A percentile compares a stretch with the other conserved stretches of the same genome.
Evolutionary conservation across 371 early-diverging fungal species (phyloP).

Genomic region (Mortierella sp.): DNA sequence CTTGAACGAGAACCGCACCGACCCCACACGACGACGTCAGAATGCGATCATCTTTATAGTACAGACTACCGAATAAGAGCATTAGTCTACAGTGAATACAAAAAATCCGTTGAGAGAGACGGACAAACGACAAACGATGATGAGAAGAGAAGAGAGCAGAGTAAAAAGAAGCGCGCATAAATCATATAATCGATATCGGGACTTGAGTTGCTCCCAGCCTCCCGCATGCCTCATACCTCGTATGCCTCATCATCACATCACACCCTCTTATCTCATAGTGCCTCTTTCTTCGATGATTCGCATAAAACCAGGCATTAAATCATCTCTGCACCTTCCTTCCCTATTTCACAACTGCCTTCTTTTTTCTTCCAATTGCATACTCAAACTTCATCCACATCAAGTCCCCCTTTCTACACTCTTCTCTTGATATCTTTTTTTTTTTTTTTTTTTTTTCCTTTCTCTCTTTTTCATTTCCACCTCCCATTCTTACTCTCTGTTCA

Average conservation of each 20-base stretch:
- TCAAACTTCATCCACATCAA: background rate
- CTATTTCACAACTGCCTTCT: background rate
- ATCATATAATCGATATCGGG: background rate
- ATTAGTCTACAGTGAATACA: background rate
- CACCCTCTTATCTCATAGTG: background rate
- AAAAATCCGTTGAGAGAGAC: background rate
- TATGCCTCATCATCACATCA: constrained; percentile 8
- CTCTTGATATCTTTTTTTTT: too few relatives aligned
- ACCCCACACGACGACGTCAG: constrained; percentile 10
- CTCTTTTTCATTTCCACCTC: background rate
- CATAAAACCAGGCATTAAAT: background rate
- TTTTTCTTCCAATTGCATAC: background rate
- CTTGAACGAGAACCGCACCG: background rate
- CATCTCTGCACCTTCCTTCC: background rate
- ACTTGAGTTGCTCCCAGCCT: too few relatives aligned
- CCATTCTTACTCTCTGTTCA: constrained; percentile 1
- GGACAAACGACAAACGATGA: background rate
- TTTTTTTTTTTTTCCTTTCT: background rate
- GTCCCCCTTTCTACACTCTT: background rate
- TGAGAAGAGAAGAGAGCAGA: too few relatives aligned
- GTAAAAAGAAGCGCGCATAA: background rate
- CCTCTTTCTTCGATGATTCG: background rate
- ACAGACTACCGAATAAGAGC: background rate
- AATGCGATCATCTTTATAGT: background rate
- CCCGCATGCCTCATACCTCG: too few relatives aligned